Percentiles rank a stretch among this genome's conserved stretches.
phyloP scores from a whole-genome alignment of 495 filamentous ascomycete species.

The Talaromyces liani region DNA sequence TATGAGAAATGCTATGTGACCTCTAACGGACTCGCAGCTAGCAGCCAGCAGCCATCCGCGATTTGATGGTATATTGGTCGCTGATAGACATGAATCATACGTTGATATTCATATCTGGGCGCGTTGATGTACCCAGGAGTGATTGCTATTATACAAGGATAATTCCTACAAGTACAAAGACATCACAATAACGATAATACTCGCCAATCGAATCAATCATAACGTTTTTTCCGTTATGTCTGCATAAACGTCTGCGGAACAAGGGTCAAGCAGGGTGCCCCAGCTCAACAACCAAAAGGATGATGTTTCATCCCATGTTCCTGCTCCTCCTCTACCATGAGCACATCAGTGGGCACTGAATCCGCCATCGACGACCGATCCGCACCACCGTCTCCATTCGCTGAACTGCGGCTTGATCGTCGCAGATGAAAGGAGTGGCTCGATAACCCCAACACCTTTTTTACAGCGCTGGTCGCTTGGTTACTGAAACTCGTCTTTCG shows the following conservation, averaged over 20 bases:
- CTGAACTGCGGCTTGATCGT: constrained; percentile 20
- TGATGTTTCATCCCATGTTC: background rate
- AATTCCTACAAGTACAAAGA: background rate
- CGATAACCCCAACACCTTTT: constrained; percentile 36
- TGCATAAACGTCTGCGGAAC: background rate
- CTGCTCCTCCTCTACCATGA: constrained; percentile 1
- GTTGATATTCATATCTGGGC: background rate
- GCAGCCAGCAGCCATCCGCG: too few relatives aligned
- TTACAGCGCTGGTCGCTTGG: constrained; percentile 34
- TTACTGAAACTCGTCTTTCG: constrained; percentile 15
- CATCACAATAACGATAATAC: background rate
- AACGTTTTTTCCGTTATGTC: background rate
- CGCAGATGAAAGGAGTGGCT: constrained; percentile 36
- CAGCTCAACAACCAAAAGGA: background rate
- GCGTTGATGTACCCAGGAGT: background rate
- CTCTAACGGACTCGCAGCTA: too few relatives aligned
- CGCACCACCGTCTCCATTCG: background rate
- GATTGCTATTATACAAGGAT: background rate
- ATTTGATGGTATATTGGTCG: too few relatives aligned
- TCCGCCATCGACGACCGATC: background rate
- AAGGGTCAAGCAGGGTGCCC: background rate
- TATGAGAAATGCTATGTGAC: too few relatives aligned
- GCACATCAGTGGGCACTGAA: background rate
- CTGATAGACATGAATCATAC: background rate
- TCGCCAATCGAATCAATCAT: background rate